These are phyloP conservation scores for Musa acuminata DNA, from an alignment of 176 grass and related monocot genomes.

Conservation along the genomic window DNA sequence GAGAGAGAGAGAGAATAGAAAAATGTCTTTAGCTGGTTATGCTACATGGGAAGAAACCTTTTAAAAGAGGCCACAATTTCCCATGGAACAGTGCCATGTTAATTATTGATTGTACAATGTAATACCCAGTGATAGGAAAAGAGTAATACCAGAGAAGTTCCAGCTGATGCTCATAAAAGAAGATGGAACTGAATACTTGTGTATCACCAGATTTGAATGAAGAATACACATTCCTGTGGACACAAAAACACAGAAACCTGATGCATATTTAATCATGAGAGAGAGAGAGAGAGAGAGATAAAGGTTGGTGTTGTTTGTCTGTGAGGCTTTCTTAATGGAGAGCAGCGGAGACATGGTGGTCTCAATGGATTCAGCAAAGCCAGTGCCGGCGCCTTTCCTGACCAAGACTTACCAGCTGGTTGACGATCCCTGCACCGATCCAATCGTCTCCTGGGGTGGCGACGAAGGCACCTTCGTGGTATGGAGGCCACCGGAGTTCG, in stretches of 20 bases:
- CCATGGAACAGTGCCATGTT: background rate
- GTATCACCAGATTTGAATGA: background rate
- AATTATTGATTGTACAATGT: background rate
- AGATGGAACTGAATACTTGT: background rate
- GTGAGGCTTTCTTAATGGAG: constrained; percentile 60
- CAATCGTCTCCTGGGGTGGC: constrained; percentile 94
- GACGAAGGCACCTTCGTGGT: constrained; percentile 79
- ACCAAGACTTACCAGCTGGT: constrained; percentile 98
- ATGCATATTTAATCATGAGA: background rate
- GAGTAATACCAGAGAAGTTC: background rate
- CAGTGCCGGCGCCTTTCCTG: constrained; percentile 83
- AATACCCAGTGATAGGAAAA: background rate
- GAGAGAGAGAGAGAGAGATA: constrained; percentile 8
- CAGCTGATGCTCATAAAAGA: background rate
- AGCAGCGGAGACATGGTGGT: constrained; percentile 64
- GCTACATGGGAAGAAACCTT: background rate
- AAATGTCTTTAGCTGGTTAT: background rate
- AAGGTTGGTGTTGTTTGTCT: background rate
- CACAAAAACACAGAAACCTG: background rate
- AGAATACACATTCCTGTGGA: constrained; percentile 4
- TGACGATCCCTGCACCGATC: constrained; percentile 93
- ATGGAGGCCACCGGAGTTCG: constrained; percentile 77
- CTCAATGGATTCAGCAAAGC: constrained; percentile 64
- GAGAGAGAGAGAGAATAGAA: background rate
- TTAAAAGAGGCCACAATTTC: background rate